A percentile compares a stretch with the other conserved stretches of the same genome.
Evolutionary conservation across 495 filamentous ascomycete genomes (phyloP).

Genomic region (Niebla homalea): DNA sequence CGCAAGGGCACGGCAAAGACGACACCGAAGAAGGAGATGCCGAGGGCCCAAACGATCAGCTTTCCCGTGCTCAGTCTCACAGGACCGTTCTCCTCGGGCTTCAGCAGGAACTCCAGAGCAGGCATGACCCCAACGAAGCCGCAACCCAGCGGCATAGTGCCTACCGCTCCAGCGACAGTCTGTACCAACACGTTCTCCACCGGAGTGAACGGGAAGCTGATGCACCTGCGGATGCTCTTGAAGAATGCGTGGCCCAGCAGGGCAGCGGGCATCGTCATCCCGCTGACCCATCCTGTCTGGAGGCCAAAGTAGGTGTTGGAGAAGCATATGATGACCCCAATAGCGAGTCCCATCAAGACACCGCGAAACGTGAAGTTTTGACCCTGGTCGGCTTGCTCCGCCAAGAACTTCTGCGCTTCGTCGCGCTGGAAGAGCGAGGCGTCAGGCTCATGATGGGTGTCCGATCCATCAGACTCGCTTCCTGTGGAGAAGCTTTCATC

Average conservation of each 20-base stretch:
- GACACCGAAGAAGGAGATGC: constrained; percentile 88
- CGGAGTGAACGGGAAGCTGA: constrained; percentile 72
- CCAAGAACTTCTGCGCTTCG: constrained; percentile 25
- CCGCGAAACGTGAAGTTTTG: constrained; percentile 73
- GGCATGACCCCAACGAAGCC: constrained; percentile 92
- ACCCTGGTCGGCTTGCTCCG: constrained; percentile 18
- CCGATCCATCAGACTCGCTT: constrained; percentile 4
- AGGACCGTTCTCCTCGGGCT: constrained; percentile 55
- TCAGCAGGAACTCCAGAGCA: constrained; percentile 76
- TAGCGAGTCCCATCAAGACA: constrained; percentile 62
- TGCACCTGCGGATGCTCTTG: constrained; percentile 55
- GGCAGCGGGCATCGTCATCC: constrained; percentile 85
- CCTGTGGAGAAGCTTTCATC: not conserved
- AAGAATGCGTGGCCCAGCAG: constrained; percentile 96
- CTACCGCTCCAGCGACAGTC: constrained; percentile 87
- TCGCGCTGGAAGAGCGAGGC: constrained; percentile 18
- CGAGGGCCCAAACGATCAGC: constrained; percentile 76
- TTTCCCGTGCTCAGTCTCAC: constrained; percentile 58
- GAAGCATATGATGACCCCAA: constrained; percentile 84
- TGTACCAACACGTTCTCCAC: constrained; percentile 97
- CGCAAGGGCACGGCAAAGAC: constrained; percentile 85
- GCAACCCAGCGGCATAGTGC: constrained; percentile 92
- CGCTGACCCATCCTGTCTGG: constrained; percentile 84
- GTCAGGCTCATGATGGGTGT: constrained; percentile 3
- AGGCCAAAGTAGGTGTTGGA: constrained; percentile 97